Conservation (phyloP, 2,329 filamentous ascomycete species). For the Botrytis cinerea region DNA sequence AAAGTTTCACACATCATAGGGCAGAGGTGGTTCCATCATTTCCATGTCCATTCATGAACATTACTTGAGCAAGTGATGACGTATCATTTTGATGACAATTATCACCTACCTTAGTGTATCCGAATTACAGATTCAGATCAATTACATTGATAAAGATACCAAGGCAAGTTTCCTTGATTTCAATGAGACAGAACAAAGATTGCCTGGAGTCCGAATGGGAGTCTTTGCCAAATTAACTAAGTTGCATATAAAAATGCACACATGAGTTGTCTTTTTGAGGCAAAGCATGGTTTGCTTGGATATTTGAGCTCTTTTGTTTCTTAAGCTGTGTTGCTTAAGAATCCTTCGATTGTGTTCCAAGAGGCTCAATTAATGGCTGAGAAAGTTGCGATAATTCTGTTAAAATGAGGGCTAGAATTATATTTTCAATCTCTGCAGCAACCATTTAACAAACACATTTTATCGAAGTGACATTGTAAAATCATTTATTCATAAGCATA, state of each 20-base stretch:
- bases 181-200: background rate
- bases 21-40: background rate
- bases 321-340: background rate
- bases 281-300: background rate
- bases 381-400: background rate
- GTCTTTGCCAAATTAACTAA: background rate
- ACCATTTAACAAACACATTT: background rate
- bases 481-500: background rate
- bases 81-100: background rate
- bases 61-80: background rate
- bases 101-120: background rate
- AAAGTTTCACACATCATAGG: slow-evolving; percentile 5
- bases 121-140: background rate
- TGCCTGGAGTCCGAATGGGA: background rate
- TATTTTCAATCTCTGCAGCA: background rate
- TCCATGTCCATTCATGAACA: background rate
- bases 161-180: background rate
- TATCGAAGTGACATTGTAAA: background rate
- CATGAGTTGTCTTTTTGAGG: background rate
- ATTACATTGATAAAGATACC: background rate
- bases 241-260: background rate
- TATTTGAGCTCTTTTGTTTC: background rate
- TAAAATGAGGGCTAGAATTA: background rate
- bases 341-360: background rate
- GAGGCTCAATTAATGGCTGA: background rate